Percentiles rank a stretch among this genome's conserved stretches.
phyloP scores from a whole-genome alignment of 1,284 basidiomycete species.

The Ustilago esculenta region DNA sequence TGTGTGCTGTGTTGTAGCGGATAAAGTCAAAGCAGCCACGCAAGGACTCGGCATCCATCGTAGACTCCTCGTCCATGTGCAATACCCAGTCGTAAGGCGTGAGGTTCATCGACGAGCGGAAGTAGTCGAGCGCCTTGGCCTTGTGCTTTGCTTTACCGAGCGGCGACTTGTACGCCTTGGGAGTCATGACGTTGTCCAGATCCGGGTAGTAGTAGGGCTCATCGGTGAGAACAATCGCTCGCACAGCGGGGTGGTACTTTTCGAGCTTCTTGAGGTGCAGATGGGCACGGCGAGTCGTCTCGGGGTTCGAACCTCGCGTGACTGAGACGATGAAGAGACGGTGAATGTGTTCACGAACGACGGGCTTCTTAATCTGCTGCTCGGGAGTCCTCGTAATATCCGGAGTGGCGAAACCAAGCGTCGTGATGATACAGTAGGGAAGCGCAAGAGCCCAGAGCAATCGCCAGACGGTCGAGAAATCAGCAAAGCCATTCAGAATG shows the following conservation, averaged over 20 bases:
- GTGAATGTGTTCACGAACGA: slow-evolving; percentile 68
- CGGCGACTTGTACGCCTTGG: slow-evolving; percentile 68
- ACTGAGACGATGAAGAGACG: slow-evolving; percentile 68
- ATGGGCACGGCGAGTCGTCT: slow-evolving; percentile 67
- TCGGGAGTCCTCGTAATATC: slow-evolving; percentile 67
- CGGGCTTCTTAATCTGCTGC: slow-evolving; percentile 66
- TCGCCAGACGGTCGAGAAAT: slow-evolving; percentile 68
- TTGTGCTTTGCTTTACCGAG: slow-evolving; percentile 69
- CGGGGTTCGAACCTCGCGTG: slow-evolving; percentile 68
- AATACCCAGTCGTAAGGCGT: slow-evolving; percentile 69
- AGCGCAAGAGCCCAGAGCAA: slow-evolving; percentile 67
- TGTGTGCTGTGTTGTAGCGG: slow-evolving; percentile 68
- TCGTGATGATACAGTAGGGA: slow-evolving; percentile 68
- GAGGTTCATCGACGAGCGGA: slow-evolving; percentile 68
- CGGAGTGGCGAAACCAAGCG: slow-evolving; percentile 62
- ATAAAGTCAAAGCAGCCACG: slow-evolving; percentile 69
- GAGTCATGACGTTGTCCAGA: slow-evolving; percentile 69
- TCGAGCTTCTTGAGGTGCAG: slow-evolving; percentile 68
- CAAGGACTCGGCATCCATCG: slow-evolving; percentile 68
- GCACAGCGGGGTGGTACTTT: slow-evolving; percentile 68
- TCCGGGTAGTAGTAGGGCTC: slow-evolving; percentile 69
- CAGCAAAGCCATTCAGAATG: slow-evolving; percentile 65
- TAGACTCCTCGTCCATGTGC: slow-evolving; percentile 69
- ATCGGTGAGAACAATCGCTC: slow-evolving; percentile 68
- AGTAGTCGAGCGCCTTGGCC: slow-evolving; percentile 69